phyloP scores from a whole-genome alignment of 2,329 filamentous ascomycete genomes.

The Pseudogymnoascus sp. region DNA sequence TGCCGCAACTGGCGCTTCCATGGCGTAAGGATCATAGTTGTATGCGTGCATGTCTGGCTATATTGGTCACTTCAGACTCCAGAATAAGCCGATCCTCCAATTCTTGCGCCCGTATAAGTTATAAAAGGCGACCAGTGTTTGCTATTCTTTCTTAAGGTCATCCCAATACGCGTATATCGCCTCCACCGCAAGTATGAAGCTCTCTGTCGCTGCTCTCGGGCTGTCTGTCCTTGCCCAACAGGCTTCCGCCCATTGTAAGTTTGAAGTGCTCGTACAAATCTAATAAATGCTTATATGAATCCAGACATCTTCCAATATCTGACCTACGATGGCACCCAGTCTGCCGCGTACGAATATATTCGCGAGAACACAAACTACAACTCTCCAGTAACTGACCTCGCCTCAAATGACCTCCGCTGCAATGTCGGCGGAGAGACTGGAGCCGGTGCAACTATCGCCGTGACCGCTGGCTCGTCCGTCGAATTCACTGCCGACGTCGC shows the following conservation, averaged over 20 bases:
- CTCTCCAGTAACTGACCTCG: constrained; percentile 42
- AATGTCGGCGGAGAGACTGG: constrained; percentile 27
- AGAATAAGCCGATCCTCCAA: not conserved
- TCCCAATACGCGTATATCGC: not conserved
- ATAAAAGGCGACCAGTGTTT: not conserved
- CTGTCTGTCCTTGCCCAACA: not conserved
- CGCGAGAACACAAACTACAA: constrained; percentile 36
- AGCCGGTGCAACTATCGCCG: not conserved
- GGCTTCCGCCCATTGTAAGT: constrained; percentile 5
- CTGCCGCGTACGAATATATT: constrained; percentile 31
- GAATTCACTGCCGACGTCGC: constrained; percentile 17
- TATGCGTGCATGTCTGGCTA: not conserved
- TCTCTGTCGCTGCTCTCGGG: not conserved
- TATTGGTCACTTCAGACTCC: not conserved
- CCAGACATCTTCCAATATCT: constrained; percentile 11
- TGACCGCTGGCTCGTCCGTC: constrained; percentile 2
- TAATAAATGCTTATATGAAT: not conserved
- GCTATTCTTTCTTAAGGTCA: not conserved
- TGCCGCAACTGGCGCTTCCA: not conserved
- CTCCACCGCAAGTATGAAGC: not conserved
- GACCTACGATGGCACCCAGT: not conserved
- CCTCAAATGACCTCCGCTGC: constrained; percentile 39
- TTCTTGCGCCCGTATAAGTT: not conserved
- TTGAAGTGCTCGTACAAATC: not conserved
- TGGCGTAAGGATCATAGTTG: not conserved